phyloP scores from a whole-genome alignment of 768 basidiomycete species.

The Hysterangium stoloniferum region DNA sequence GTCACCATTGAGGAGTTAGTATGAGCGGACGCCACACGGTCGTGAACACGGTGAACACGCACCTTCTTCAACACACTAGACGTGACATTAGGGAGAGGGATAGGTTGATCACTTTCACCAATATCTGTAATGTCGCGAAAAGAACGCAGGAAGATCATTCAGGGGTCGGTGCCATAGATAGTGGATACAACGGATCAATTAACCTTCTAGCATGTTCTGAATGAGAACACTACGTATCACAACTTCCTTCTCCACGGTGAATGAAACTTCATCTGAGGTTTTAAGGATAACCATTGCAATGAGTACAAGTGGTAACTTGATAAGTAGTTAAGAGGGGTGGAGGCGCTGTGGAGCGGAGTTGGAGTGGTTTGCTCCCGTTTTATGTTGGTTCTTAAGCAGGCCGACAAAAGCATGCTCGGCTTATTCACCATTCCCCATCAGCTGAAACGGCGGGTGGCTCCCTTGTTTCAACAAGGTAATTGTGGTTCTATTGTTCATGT shows the following conservation, averaged over 20 bases:
- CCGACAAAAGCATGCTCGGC: conserved; percentile 3
- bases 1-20: conserved; percentile 6
- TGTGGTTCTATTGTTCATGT: background rate
- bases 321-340: background rate
- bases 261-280: conserved; percentile 94
- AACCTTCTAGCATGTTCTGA: conserved; percentile 99
- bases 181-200: conserved; percentile 16
- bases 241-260: conserved; percentile 88
- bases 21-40: conserved; percentile 1
- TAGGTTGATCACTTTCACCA: conserved; percentile 89
- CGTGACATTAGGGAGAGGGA: conserved; percentile 90
- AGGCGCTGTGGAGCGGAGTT: conserved; percentile 7
- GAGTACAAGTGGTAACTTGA: conserved; percentile 1
- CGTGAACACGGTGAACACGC: conserved; percentile 13
- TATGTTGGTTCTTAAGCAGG: conserved; percentile 1
- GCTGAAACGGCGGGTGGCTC: background rate
- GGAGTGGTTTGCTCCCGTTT: too few relatives aligned
- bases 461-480: conserved; percentile 12
- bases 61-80: conserved; percentile 93
- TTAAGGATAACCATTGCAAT: conserved; percentile 76
- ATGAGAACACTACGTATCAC: conserved; percentile 94
- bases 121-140: conserved; percentile 72
- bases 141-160: background rate
- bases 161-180: conserved; percentile 3
- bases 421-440: background rate